Evolutionary conservation across 176 grass and related monocot genomes (phyloP).

Genomic region (Eleusine indica): DNA sequence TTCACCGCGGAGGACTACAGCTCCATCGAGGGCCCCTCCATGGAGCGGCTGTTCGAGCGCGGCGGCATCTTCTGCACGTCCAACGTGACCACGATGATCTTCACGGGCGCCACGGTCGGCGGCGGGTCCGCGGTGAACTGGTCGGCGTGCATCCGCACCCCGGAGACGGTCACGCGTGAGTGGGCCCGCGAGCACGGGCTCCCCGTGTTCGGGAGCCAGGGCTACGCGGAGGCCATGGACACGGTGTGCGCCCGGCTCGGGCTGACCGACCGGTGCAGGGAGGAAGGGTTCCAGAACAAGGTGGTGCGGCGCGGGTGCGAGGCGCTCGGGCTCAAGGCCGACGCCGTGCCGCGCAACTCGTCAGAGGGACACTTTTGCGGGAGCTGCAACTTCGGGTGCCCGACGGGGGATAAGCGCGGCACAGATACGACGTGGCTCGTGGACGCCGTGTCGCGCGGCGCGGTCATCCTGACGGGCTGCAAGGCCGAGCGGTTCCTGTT

Average conservation of each 20-base stretch:
- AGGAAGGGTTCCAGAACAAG: conserved; percentile 89
- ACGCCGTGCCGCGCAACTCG: conserved; percentile 75
- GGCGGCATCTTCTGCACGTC: conserved; percentile 63
- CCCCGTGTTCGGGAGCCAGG: conserved; percentile 47
- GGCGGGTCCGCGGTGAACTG: conserved; percentile 96
- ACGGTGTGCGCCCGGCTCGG: conserved; percentile 64
- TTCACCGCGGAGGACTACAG: conserved; percentile 74
- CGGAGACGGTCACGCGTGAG: conserved; percentile 55
- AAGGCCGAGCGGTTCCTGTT: conserved; percentile 74
- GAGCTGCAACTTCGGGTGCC: conserved; percentile 71
- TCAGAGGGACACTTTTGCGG: conserved; percentile 74
- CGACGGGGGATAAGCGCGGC: conserved; percentile 71
- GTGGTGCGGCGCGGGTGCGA: conserved; percentile 71
- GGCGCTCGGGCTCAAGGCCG: conserved; percentile 59
- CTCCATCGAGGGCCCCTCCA: conserved; percentile 70
- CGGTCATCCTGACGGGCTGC: conserved; percentile 71
- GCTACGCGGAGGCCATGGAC: conserved; percentile 67
- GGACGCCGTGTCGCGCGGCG: conserved; percentile 65
- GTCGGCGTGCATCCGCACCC: conserved; percentile 88
- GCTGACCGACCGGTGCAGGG: conserved; percentile 53
- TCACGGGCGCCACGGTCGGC: conserved; percentile 82
- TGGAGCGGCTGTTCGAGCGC: conserved; percentile 62
- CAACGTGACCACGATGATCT: conserved; percentile 53
- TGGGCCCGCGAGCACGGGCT: conserved; percentile 68
- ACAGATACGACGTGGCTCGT: conserved; percentile 91